Conservation (phyloP, 2,329 filamentous ascomycete genomes). For the Pezicula rhizophila region DNA sequence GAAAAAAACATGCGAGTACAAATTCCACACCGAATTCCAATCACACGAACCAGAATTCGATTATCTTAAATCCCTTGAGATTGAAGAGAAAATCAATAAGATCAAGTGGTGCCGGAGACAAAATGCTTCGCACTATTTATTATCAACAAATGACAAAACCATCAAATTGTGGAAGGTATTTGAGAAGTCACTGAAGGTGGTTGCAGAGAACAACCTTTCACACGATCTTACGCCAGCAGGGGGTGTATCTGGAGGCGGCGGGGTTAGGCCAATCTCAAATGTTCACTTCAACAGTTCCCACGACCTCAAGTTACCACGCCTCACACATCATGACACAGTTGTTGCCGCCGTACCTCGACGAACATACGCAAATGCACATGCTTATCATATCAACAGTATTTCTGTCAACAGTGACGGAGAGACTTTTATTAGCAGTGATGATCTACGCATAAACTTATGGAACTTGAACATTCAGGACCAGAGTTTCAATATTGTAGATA, state of each 20-base stretch:
- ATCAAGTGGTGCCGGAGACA: conserved; percentile 99
- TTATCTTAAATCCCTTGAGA: conserved; percentile 97
- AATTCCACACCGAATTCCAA: conserved; percentile 99
- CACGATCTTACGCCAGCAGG: conserved; percentile 80
- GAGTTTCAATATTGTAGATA: conserved; percentile 99
- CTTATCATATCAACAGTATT: conserved; percentile 99
- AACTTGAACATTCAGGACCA: conserved; percentile 99
- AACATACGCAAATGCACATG: conserved; percentile 96
- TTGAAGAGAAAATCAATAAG: conserved; percentile 99
- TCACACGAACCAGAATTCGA: conserved; percentile 99
- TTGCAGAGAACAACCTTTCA: conserved; percentile 97
- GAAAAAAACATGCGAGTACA: conserved; percentile 99
- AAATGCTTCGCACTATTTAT: conserved; percentile 95
- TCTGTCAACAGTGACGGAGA: conserved; percentile 99
- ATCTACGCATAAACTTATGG: conserved; percentile 96
- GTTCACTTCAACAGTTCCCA: conserved; percentile 72
- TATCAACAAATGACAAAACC: conserved; percentile 99
- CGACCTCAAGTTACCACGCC: conserved; percentile 86
- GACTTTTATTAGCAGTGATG: conserved; percentile 98
- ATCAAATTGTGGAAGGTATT: conserved; percentile 99
- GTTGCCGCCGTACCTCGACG: conserved; percentile 92
- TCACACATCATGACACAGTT: conserved; percentile 97
- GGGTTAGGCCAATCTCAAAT: conserved; percentile 65
- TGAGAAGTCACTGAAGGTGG: conserved; percentile 97
- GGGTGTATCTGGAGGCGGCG: conserved; percentile 63